Evolutionary conservation across 495 filamentous ascomycete species (phyloP).

Genomic region (Hyaloscypha finlandica): DNA sequence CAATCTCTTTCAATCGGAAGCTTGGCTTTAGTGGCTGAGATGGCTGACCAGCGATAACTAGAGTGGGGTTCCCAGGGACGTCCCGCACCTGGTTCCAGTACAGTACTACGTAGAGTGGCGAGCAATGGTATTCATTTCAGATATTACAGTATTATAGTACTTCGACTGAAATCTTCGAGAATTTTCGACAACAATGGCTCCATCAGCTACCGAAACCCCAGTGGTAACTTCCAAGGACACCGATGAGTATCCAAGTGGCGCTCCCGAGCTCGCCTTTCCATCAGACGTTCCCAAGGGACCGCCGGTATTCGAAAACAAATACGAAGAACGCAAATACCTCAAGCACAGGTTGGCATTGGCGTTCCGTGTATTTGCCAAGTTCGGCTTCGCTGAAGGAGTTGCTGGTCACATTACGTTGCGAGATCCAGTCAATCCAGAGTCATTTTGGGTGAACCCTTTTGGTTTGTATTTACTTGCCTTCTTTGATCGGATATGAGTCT

Average conservation of each 20-base stretch:
- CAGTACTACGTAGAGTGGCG: too few species aligned
- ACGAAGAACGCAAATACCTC: conserved; percentile 60
- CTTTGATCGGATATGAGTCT: too few species aligned
- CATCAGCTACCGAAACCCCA: conserved; percentile 7
- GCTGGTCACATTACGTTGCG: conserved; percentile 62
- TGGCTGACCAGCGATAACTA: too few species aligned
- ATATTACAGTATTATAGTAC: too few species aligned
- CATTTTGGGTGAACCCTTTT: conserved; percentile 86
- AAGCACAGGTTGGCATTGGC: conserved; percentile 67
- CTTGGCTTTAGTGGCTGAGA: too few species aligned
- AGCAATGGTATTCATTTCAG: too few species aligned
- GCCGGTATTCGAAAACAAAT: conserved; percentile 21
- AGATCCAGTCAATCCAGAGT: conserved; percentile 64
- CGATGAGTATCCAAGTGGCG: conserved; percentile 11
- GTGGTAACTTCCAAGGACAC: background rate
- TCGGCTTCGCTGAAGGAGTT: conserved; percentile 59
- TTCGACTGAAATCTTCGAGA: too few species aligned
- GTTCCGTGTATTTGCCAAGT: conserved; percentile 68
- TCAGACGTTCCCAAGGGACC: conserved; percentile 22
- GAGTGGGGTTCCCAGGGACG: too few species aligned
- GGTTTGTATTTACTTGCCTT: too few species aligned
- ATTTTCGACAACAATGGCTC: conserved; percentile 10
- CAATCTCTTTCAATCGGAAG: too few species aligned
- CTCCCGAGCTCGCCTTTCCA: conserved; percentile 14
- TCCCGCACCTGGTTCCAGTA: too few species aligned